phyloP scores from a whole-genome alignment of 331 rosid species.

The Erythrophleum ivorense region DNA sequence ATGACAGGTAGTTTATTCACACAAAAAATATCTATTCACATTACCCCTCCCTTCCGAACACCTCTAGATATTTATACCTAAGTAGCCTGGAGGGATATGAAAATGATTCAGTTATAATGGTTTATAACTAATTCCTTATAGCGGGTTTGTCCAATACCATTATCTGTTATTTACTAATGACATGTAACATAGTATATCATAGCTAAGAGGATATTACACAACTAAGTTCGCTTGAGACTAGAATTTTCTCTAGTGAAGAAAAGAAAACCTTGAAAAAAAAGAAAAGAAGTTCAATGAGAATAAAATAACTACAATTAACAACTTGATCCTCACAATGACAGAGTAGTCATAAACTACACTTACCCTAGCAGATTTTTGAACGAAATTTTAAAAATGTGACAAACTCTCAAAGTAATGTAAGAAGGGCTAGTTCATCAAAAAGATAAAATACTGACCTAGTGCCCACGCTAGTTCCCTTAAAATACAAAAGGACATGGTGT shows the following conservation, averaged over 20 bases:
- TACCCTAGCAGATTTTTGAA: background rate
- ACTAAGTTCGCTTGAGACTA: background rate
- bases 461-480: constrained; percentile 55
- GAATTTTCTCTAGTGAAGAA: background rate
- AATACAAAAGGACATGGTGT: constrained; percentile 56
- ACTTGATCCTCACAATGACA: background rate
- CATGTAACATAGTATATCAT: too few relatives aligned
- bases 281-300: too few relatives aligned
- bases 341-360: background rate
- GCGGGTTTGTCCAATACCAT: too few relatives aligned
- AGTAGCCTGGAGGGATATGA: too few relatives aligned
- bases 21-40: too few relatives aligned
- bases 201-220: background rate
- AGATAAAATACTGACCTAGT: constrained; percentile 48
- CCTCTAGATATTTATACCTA: too few relatives aligned
- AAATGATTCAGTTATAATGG: too few relatives aligned
- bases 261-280: too few relatives aligned
- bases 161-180: too few relatives aligned
- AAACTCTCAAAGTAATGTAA: background rate
- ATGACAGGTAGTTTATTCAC: too few relatives aligned
- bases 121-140: too few relatives aligned
- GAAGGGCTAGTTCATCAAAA: background rate
- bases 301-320: background rate
- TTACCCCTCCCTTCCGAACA: too few relatives aligned
- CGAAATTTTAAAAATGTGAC: background rate